phyloP scores from a whole-genome alignment of 2,329 filamentous ascomycete genomes.

The Aspergillus amoenus region DNA sequence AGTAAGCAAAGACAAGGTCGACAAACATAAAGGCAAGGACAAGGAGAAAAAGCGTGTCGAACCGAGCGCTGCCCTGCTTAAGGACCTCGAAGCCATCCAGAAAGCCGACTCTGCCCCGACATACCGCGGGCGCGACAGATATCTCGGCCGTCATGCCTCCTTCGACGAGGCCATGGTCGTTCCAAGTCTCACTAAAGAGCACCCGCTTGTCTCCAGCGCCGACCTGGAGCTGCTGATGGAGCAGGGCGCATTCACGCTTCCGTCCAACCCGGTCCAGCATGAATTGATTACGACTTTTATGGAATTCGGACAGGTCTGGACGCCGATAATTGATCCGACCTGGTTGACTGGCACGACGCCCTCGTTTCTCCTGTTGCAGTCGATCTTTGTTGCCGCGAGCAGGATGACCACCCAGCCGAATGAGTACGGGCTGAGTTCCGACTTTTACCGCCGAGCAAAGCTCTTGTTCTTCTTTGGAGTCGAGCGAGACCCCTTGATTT shows the following conservation, averaged over 20 bases:
- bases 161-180: conserved; percentile 31
- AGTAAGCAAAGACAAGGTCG: background rate
- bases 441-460: conserved; percentile 34
- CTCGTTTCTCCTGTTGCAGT: conserved; percentile 30
- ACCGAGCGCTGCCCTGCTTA: background rate
- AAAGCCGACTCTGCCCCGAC: background rate
- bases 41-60: background rate
- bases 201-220: conserved; percentile 1
- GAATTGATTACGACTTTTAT: conserved; percentile 42
- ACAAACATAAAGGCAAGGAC: background rate
- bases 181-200: conserved; percentile 18
- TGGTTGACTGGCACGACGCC: conserved; percentile 37
- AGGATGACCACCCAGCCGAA: conserved; percentile 34
- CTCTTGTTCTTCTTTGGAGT: conserved; percentile 35
- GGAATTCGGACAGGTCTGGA: conserved; percentile 43
- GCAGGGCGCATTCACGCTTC: conserved; percentile 25
- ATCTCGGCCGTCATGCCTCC: conserved; percentile 26
- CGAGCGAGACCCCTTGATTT: conserved; percentile 40
- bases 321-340: conserved; percentile 41
- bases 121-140: conserved; percentile 16
- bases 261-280: conserved; percentile 30
- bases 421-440: conserved; percentile 30
- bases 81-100: background rate
- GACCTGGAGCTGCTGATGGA: conserved; percentile 26
- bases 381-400: conserved; percentile 44